Evolutionary conservation across 2,329 filamentous ascomycete species (phyloP), one percentile per base, ranked within the genome.

Genomic region (Diaporthe ilicicola): DNA sequence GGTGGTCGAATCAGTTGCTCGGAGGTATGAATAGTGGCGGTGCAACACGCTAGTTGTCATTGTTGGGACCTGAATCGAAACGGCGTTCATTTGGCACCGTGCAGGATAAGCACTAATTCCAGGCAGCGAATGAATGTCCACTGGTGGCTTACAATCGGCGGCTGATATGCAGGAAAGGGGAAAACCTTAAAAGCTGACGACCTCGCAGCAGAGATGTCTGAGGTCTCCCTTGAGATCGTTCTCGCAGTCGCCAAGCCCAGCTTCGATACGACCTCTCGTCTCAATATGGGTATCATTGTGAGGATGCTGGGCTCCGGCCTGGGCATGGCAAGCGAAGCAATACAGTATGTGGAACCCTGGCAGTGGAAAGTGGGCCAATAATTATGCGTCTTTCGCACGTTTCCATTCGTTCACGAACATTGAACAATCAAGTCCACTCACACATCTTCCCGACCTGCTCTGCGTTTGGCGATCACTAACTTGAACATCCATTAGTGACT

Each of bases 261-360:
- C 6, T 17, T 9, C 24, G 34, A 24, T 17, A 51, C 50, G 34
- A 39, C 22, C 7, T 34, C 22, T n/a, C n/a, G 9, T 13, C 13
- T 27, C 46, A n/a, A 44, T 13, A 72, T 72, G 59, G 56, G 56
- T 10, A 69, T 69, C 15, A 65, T 72, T n/a, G 66, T 69, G n/a
- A 61, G 44, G 9, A 19, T 72, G n/a, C 29, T 67, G 9, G 71
- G 75, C 17, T 56, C 55, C 8, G 71, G 74, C 59, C 64, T 76
- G 27, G 74, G 74, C 19, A 50, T 76, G 37, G 74, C 74, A 12
- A 72, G 74, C 8, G 75, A 76, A 55, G 74, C 75, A n/a, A 73
- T 75, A 19, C 74, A 75, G 39, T 61, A 46, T 22, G 56, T 61
- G 15, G 37, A n/a, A 29, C 24, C 37, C 12, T 32, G 37, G n/a